phyloP scores from a whole-genome alignment of 2,329 filamentous ascomycete genomes.

The Paecilomyces sp. region DNA sequence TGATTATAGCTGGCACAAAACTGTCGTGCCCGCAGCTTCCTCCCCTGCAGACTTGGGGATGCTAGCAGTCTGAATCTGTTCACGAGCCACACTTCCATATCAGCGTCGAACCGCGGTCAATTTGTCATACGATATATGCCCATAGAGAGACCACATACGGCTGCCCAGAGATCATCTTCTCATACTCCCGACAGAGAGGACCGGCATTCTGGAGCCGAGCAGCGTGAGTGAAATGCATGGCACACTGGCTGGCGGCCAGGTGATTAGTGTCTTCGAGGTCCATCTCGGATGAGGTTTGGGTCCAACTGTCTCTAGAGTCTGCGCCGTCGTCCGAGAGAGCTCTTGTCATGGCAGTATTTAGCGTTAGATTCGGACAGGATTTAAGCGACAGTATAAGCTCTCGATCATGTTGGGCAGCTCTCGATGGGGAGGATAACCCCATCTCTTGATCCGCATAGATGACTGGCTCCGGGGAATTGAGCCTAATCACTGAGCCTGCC shows the following conservation, averaged over 20 bases:
- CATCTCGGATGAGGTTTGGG: background rate
- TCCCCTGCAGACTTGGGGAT: slow-evolving; percentile 6
- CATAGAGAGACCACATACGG: slow-evolving; percentile 4
- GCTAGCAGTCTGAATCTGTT: slow-evolving; percentile 5
- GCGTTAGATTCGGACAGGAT: background rate
- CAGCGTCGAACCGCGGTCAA: background rate
- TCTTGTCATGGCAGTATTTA: background rate
- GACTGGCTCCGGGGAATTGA: background rate
- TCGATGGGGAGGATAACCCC: background rate
- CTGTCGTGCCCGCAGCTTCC: slow-evolving; percentile 6
- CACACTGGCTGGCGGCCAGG: background rate
- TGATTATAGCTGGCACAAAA: slow-evolving; percentile 9
- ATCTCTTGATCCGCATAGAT: background rate
- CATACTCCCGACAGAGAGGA: slow-evolving; percentile 3
- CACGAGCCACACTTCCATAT: background rate
- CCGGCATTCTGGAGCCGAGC: slow-evolving; percentile 1
- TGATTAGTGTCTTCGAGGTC: background rate
- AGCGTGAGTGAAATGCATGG: background rate
- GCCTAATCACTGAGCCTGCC: background rate
- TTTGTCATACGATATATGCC: background rate
- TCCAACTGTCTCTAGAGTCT: background rate
- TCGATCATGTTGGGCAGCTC: background rate
- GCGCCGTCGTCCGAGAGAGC: background rate
- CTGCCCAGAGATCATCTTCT: slow-evolving; percentile 7
- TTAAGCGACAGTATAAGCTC: background rate